Evolutionary conservation across 352 stramenopile species (phyloP).

Genomic region (Pythium grandisporangium): DNA sequence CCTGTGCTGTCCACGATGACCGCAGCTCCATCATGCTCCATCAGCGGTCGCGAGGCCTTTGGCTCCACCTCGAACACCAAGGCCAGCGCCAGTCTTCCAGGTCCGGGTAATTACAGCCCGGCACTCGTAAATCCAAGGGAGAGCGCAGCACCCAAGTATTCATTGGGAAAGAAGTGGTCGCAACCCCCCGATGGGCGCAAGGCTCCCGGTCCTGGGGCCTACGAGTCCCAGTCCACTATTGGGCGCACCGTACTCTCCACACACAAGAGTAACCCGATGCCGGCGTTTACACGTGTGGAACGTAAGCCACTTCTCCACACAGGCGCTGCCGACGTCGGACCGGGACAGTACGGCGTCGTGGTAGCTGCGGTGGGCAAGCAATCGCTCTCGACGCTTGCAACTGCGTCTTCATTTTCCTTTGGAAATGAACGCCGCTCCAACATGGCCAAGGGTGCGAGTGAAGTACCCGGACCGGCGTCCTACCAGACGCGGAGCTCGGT

Average conservation of each 20-base stretch:
- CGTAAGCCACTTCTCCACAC: conserved; percentile 42
- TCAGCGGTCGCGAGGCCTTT: conserved; percentile 75
- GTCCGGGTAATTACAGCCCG: conserved; percentile 56
- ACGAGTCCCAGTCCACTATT: conserved; percentile 48
- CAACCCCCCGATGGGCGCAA: conserved; percentile 29
- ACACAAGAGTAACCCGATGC: conserved; percentile 45
- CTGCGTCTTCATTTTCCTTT: conserved; percentile 56
- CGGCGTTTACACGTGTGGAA: conserved; percentile 61
- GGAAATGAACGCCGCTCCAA: conserved; percentile 47
- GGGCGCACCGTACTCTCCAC: conserved; percentile 64
- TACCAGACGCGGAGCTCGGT: conserved; percentile 58
- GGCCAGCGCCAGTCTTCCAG: conserved; percentile 27
- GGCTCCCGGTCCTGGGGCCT: conserved; percentile 45
- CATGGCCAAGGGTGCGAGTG: conserved; percentile 10
- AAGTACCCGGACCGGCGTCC: conserved; percentile 30
- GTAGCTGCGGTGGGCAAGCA: conserved; percentile 57
- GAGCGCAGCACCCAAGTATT: conserved; percentile 50
- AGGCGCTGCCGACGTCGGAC: conserved; percentile 45
- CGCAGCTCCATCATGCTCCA: conserved; percentile 43
- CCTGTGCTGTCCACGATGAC: conserved; percentile 58
- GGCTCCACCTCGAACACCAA: conserved; percentile 53
- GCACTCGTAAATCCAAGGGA: conserved; percentile 63
- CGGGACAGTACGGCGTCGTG: conserved; percentile 64
- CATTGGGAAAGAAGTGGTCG: conserved; percentile 69
- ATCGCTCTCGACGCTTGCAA: conserved; percentile 48